Evolutionary conservation across 352 stramenopile genomes (phyloP).

Genomic region (Globisporangium alternatum): DNA sequence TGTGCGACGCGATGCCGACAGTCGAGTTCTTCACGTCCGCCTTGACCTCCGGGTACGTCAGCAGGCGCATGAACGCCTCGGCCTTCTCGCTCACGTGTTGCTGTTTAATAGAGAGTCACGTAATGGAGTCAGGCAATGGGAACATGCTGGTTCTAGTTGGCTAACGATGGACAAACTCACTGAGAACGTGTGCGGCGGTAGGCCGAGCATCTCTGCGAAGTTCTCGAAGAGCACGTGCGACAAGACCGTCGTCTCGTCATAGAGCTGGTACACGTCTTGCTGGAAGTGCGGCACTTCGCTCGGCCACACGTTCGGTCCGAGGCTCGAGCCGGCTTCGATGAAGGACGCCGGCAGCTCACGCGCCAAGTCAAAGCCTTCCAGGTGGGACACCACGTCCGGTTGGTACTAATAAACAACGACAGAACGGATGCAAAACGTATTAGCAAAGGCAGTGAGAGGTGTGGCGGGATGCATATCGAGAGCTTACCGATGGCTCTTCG

Average conservation of each 20-base stretch:
- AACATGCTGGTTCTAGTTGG: background rate
- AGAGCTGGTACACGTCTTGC: constrained; percentile 67
- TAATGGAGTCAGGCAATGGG: background rate
- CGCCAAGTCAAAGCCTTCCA: constrained; percentile 77
- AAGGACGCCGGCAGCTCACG: constrained; percentile 50
- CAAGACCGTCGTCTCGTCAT: constrained; percentile 67
- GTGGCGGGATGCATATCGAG: background rate
- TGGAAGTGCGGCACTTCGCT: constrained; percentile 55
- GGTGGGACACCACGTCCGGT: constrained; percentile 67
- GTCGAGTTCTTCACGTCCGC: constrained; percentile 48
- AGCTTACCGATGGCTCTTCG: constrained; percentile 70
- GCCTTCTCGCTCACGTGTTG: constrained; percentile 68
- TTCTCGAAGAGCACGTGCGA: constrained; percentile 64
- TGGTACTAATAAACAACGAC: constrained; percentile 44
- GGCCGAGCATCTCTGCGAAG: constrained; percentile 78
- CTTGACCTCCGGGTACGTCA: constrained; percentile 66
- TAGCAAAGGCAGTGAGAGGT: background rate
- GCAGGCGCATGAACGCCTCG: constrained; percentile 74
- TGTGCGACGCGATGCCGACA: constrained; percentile 80
- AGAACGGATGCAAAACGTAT: background rate
- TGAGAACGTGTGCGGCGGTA: constrained; percentile 59
- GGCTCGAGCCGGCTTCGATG: constrained; percentile 58
- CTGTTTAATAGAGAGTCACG: constrained; percentile 20
- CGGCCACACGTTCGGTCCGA: constrained; percentile 79
- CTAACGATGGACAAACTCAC: constrained; percentile 19